These are phyloP conservation scores for Sporothrix humicola DNA, from an alignment of 2,329 filamentous ascomycete species.

Conservation along the genomic window DNA sequence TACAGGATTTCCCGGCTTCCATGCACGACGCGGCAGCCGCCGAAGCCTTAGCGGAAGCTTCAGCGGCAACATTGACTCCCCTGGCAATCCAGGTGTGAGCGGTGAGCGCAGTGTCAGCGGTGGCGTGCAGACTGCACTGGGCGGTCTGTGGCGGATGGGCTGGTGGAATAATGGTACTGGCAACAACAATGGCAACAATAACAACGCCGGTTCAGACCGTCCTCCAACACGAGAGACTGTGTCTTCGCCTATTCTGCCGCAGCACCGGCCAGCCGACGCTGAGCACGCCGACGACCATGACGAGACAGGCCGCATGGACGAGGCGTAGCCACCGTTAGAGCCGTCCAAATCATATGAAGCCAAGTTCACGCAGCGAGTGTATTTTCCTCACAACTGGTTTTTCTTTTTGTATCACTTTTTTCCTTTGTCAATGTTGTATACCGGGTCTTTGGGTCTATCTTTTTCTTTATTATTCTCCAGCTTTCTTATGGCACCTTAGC, in stretches of 20 bases:
- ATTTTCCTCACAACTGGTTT: no score
- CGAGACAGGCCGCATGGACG: not conserved
- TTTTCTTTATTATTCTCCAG: not conserved
- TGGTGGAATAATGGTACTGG: conserved; percentile 62
- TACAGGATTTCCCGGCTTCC: conserved; percentile 67
- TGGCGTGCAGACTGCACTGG: conserved; percentile 57
- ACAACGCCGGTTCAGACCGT: conserved; percentile 26
- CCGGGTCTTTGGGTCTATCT: not conserved
- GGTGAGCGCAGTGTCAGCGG: conserved; percentile 41
- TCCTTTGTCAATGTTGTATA: conserved; percentile 23
- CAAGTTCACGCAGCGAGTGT: no score
- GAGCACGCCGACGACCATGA: conserved; percentile 1
- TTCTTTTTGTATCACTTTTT: not conserved
- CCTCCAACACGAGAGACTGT: conserved; percentile 21
- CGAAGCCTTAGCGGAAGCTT: conserved; percentile 40
- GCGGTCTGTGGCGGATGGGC: conserved; percentile 59
- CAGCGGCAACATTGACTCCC: not conserved
- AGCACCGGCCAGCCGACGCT: not conserved
- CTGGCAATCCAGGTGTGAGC: not conserved
- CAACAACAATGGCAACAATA: conserved; percentile 11
- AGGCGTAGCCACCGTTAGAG: not conserved
- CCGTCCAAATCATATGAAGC: not conserved
- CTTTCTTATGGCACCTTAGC: not conserved
- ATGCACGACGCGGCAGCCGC: conserved; percentile 55
- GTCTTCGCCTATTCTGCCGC: conserved; percentile 8